Evolutionary conservation across 768 basidiomycete species (phyloP), one percentile per base, ranked within the genome.

Genomic region (Tremella fuciformis): DNA sequence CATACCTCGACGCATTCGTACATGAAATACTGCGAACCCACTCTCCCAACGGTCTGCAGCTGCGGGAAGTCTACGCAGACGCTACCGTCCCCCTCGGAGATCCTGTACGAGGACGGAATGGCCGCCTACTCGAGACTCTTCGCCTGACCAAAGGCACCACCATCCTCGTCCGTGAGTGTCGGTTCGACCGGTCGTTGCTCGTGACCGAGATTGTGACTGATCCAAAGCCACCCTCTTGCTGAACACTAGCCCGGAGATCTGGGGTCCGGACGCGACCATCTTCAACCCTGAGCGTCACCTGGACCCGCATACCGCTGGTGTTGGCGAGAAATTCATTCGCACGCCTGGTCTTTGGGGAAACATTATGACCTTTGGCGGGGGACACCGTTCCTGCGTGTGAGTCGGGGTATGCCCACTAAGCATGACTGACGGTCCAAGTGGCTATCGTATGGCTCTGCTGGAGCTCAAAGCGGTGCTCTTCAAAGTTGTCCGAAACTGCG

Each of bases 1-100:
- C 87, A 4, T 85, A 82, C 59, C 81, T 92, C 47, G 80, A 91
- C 67, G 88, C 89, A 57, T 84, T 91, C 21, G 79, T 83, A 2
- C 65, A 60, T 48, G 65, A 66, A 42, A 29, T 60, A 15, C 53
- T 66, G 40, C 44, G 61, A 11, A 18, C 58, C 1, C 48, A 49
- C 21, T 42, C 65, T 15, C 61, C 62, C 26, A 60, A 60, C 3
- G 57, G 61, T 3, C 19, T 41, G 34, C 59, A 58, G 3, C 53
- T 58, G 13, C 54, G 61, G 8, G 51, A 60, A 26, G 40, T 52
- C 15, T n/a, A 41, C 40, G 25, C 34, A 13, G 65, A 63, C 2
- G 47, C 53, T 2, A 49, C 51, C 4, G 38, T 66, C 22, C 62
- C 65, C 0, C 52, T 66, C 21, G 46, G 50, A 6, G 52, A 39